Percentiles rank a stretch among this genome's conserved stretches.
phyloP scores from a whole-genome alignment of 768 basidiomycete species.

The Mycena capillaripes region DNA sequence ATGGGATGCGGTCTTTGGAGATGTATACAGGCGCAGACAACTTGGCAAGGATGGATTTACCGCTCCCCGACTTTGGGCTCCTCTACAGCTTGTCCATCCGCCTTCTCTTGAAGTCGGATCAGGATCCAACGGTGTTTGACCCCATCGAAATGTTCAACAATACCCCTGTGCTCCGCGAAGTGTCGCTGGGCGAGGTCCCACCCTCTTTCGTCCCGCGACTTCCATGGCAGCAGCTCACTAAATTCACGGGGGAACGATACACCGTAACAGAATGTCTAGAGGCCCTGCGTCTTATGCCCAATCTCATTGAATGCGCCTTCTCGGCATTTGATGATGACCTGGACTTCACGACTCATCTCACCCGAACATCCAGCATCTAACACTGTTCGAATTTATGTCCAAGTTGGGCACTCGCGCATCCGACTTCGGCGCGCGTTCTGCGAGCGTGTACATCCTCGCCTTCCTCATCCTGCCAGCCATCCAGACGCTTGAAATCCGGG shows the following conservation, averaged over 20 bases:
- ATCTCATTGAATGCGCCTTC: slow-evolving; percentile 4
- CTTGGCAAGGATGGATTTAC: neutral
- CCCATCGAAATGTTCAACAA: neutral
- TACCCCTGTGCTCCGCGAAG: neutral
- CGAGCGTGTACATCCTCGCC: neutral
- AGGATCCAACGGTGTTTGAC: too few species aligned
- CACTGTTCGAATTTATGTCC: slow-evolving; percentile 7
- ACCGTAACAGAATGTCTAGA: neutral
- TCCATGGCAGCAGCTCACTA: slow-evolving; percentile 24
- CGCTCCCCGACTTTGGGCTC: neutral
- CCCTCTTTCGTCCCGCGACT: neutral
- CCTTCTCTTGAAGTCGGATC: neutral
- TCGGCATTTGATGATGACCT: neutral
- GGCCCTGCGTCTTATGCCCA: slow-evolving; percentile 6
- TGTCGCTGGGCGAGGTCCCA: neutral
- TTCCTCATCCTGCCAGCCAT: neutral
- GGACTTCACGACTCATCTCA: neutral
- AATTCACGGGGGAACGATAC: slow-evolving; percentile 18
- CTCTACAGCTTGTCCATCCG: slow-evolving; percentile 4
- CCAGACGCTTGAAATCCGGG: neutral
- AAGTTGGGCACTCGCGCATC: too few species aligned
- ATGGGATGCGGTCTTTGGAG: neutral
- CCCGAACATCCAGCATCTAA: slow-evolving; percentile 1
- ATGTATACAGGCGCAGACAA: neutral
- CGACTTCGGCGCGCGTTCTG: neutral